These are phyloP conservation scores for Alternaria angustiovoidea DNA, from an alignment of 2,329 filamentous ascomycete species.

Conservation along the genomic window DNA sequence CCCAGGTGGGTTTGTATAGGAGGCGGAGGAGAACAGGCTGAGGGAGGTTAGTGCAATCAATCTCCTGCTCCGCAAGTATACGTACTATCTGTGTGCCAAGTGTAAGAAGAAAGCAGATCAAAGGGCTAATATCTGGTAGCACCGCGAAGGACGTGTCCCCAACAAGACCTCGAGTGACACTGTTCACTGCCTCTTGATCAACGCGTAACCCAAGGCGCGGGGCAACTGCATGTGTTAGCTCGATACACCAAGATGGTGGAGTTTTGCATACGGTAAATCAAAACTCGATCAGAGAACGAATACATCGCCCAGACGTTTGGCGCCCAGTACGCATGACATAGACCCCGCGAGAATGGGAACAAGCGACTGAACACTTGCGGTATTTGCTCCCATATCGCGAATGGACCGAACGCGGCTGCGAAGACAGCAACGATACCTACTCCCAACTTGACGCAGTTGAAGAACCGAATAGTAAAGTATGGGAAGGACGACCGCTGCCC, in stretches of 20 bases:
- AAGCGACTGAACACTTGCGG: slow-evolving; percentile 83
- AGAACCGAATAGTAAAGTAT: slow-evolving; percentile 69
- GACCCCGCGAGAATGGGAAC: slow-evolving; percentile 91
- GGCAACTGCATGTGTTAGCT: slow-evolving; percentile 66
- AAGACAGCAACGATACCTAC: slow-evolving; percentile 75
- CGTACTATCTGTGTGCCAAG: slow-evolving; percentile 77
- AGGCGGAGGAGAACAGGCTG: slow-evolving; percentile 74
- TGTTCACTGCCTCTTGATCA: slow-evolving; percentile 77
- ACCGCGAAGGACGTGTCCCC: slow-evolving; percentile 95
- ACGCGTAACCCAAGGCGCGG: slow-evolving; percentile 80
- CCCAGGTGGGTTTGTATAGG: slow-evolving; percentile 82
- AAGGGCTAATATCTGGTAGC: slow-evolving; percentile 83
- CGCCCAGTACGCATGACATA: slow-evolving; percentile 99
- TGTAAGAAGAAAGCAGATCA: slow-evolving; percentile 82
- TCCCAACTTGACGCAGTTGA: slow-evolving; percentile 86
- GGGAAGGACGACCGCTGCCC: slow-evolving; percentile 78
- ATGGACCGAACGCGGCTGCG: slow-evolving; percentile 86
- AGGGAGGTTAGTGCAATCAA: slow-evolving; percentile 16
- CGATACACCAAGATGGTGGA: background rate
- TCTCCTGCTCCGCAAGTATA: slow-evolving; percentile 18
- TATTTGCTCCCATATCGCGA: slow-evolving; percentile 81
- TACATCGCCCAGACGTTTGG: slow-evolving; percentile 98
- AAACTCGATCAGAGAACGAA: slow-evolving; percentile 82
- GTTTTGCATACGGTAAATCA: slow-evolving; percentile 75
- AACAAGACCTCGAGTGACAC: slow-evolving; percentile 90